Evolutionary conservation across 75 land plant species (phyloP).

Genomic region (Picea sitchensis): DNA sequence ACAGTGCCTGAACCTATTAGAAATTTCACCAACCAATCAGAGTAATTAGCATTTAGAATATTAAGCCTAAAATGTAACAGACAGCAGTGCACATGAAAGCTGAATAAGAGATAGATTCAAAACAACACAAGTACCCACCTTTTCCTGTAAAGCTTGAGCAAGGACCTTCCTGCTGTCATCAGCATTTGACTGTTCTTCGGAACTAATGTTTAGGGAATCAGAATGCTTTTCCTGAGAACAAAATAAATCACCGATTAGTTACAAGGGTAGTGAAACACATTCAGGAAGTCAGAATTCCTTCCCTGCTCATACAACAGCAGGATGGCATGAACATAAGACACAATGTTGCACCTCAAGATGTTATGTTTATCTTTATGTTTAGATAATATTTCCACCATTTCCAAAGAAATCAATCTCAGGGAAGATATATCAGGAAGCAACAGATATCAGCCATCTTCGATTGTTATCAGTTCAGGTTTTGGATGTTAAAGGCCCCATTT

Average conservation of each 20-base stretch:
- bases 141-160: conserved; percentile 87
- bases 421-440: too few species aligned
- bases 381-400: too few species aligned
- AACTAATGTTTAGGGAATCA: background rate
- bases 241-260: conserved; percentile 1
- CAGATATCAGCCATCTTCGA: too few species aligned
- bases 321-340: background rate
- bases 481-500: too few species aligned
- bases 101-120: background rate
- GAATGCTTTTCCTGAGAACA: conserved; percentile 3
- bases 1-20: conserved; percentile 70
- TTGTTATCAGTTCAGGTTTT: conserved; percentile 13
- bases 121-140: conserved; percentile 39
- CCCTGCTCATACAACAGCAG: background rate
- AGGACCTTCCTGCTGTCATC: conserved; percentile 52
- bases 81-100: too few species aligned
- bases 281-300: background rate
- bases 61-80: background rate
- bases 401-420: too few species aligned
- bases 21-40: background rate
- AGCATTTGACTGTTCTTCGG: conserved; percentile 8
- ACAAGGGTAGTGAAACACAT: background rate
- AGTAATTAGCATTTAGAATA: background rate
- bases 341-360: background rate
- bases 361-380: background rate